Percentiles rank a stretch among this genome's conserved stretches.
These are phyloP conservation scores for Pharnaceum exiguum DNA, from an alignment of 148 eudicot genomes.

Conservation along the genomic window DNA sequence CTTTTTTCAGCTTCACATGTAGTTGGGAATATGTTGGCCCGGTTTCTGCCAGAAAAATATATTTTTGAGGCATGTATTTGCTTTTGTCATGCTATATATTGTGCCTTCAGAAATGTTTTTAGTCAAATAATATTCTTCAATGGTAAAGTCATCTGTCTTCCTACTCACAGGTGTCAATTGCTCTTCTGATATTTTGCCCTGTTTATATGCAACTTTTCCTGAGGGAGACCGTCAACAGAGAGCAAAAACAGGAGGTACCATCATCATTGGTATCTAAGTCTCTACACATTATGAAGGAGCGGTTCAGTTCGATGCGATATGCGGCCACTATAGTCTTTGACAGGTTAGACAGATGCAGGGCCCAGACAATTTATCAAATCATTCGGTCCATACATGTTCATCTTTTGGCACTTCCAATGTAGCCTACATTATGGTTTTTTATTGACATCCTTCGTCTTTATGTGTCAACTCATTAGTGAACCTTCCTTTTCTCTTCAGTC, in stretches of 20 bases:
- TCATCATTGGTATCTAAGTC: conserved; percentile 30
- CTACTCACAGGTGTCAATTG: conserved; percentile 59
- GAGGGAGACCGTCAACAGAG: conserved; percentile 51
- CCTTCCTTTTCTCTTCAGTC: conserved; percentile 31
- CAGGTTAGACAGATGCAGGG: conserved; percentile 35
- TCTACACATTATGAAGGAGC: conserved; percentile 34
- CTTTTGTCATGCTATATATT: background rate
- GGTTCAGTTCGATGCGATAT: conserved; percentile 64
- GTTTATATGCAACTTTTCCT: conserved; percentile 63
- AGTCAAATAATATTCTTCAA: background rate
- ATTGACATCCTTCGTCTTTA: background rate
- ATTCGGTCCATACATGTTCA: background rate
- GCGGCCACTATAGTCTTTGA: conserved; percentile 51
- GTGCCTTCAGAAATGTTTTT: background rate
- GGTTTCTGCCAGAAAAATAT: conserved; percentile 73
- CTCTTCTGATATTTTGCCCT: conserved; percentile 64
- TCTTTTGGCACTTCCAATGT: background rate
- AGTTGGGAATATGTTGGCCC: conserved; percentile 68
- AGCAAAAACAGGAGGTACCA: conserved; percentile 30
- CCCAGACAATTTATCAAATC: background rate
- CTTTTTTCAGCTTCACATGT: conserved; percentile 79
- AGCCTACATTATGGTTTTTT: background rate
- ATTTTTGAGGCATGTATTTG: conserved; percentile 59
- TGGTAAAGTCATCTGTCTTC: background rate
- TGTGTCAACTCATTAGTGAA: background rate